A percentile compares a stretch with the other conserved stretches of the same genome.
Evolutionary conservation across 768 basidiomycete species (phyloP).

Genomic region (Tulasnella sp.): DNA sequence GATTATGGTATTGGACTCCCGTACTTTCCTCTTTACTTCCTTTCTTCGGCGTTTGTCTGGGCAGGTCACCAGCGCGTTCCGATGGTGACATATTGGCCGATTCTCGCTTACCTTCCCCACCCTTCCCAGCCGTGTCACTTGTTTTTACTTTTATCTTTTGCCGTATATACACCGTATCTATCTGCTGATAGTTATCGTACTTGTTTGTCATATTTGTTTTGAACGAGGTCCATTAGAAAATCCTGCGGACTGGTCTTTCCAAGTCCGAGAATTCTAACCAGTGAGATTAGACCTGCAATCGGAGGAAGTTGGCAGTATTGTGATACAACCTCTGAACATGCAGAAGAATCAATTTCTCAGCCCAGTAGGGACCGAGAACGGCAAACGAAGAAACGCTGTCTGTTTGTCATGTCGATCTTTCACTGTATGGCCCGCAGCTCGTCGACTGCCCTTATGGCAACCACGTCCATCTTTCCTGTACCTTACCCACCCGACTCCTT

Average conservation of each 20-base stretch:
- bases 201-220: not conserved
- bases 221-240: not conserved
- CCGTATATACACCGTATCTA: constrained; percentile 12
- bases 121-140: not conserved
- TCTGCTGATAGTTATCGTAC: not conserved
- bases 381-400: no score
- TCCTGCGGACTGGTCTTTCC: not conserved
- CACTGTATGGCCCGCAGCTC: no score
- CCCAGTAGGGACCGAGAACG: no score
- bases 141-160: not conserved
- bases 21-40: not conserved
- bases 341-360: no score
- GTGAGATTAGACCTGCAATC: no score
- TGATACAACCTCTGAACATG: no score
- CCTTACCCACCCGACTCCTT: no score
- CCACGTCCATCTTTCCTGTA: no score
- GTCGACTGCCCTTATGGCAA: no score
- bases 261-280: no score
- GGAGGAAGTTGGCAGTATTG: no score
- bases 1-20: not conserved
- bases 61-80: constrained; percentile 15
- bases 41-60: not conserved
- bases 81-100: not conserved
- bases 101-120: not conserved
- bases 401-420: no score